These are phyloP conservation scores for Jacaranda copaia DNA, from an alignment of 257 asterid species.

Conservation along the genomic window DNA sequence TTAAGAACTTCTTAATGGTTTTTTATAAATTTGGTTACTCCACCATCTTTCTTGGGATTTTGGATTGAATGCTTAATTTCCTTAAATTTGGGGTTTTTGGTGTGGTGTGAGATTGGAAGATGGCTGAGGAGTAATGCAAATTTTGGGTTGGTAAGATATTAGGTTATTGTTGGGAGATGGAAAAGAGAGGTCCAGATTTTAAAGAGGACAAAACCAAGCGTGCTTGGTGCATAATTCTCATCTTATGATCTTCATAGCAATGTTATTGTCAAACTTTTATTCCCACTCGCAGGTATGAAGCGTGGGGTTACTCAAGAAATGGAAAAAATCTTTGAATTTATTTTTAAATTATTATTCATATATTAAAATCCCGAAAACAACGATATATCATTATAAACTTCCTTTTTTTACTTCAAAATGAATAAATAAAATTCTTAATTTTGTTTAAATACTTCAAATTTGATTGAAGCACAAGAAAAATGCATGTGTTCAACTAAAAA, in stretches of 20 bases:
- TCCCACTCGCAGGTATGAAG: slow-evolving; percentile 30
- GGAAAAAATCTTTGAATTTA: background rate
- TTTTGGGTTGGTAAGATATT: background rate
- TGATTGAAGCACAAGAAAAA: background rate
- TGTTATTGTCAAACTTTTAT: slow-evolving; percentile 26
- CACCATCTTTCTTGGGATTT: slow-evolving; percentile 6
- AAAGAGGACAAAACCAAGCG: slow-evolving; percentile 34
- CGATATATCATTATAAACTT: background rate
- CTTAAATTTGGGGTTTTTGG: too few relatives aligned
- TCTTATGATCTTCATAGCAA: slow-evolving; percentile 37
- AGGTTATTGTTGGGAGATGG: background rate
- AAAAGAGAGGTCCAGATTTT: background rate
- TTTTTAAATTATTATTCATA: background rate
- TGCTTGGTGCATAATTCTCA: slow-evolving; percentile 44
- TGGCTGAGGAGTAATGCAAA: background rate
- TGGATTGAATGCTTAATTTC: background rate
- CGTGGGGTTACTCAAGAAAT: slow-evolving; percentile 15
- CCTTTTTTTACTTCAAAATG: background rate
- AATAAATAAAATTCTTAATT: background rate
- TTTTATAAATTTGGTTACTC: background rate
- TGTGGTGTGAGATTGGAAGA: background rate
- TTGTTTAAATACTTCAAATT: background rate
- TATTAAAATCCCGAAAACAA: background rate
- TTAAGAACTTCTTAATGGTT: too few relatives aligned
- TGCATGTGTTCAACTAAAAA: background rate